Evolutionary conservation across 805 yeast genomes (phyloP).

Genomic region (Metschnikowia corniflorae): DNA sequence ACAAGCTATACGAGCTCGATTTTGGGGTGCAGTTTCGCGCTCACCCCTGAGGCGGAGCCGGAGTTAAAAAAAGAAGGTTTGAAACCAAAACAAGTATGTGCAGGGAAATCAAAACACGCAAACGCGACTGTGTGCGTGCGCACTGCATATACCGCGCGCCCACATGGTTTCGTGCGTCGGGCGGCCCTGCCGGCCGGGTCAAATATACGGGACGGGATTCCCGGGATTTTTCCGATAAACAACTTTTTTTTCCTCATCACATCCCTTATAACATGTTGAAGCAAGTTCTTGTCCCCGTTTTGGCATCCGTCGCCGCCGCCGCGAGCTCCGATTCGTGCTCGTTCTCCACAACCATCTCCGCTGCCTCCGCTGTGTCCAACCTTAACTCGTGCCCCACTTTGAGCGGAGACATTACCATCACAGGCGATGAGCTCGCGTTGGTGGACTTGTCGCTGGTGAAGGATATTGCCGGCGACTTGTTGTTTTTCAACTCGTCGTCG

Average conservation of each 20-base stretch:
- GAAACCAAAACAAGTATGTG: no score
- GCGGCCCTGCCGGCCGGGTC: background rate
- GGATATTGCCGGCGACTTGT: conserved; percentile 29
- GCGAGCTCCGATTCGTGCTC: conserved; percentile 29
- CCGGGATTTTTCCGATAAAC: no score
- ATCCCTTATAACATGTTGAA: conserved; percentile 1
- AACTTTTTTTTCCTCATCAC: background rate
- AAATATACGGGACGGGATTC: background rate
- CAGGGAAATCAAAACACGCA: no score
- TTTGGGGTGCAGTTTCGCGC: no score
- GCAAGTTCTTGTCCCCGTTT: conserved; percentile 7
- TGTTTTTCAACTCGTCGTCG: conserved; percentile 39
- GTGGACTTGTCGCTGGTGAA: conserved; percentile 30
- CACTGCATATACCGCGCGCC: conserved; percentile 1
- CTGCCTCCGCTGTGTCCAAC: conserved; percentile 31
- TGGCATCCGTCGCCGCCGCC: conserved; percentile 14
- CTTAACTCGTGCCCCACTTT: conserved; percentile 41
- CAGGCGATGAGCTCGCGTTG: conserved; percentile 30
- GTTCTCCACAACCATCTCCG: conserved; percentile 37
- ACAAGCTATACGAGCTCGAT: no score
- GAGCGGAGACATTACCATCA: conserved; percentile 36
- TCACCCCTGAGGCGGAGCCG: no score
- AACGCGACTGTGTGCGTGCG: no score
- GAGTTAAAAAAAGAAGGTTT: no score
- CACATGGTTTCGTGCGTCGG: no score